phyloP scores from a whole-genome alignment of 345 rosid species.

The Ceriops tagal region DNA sequence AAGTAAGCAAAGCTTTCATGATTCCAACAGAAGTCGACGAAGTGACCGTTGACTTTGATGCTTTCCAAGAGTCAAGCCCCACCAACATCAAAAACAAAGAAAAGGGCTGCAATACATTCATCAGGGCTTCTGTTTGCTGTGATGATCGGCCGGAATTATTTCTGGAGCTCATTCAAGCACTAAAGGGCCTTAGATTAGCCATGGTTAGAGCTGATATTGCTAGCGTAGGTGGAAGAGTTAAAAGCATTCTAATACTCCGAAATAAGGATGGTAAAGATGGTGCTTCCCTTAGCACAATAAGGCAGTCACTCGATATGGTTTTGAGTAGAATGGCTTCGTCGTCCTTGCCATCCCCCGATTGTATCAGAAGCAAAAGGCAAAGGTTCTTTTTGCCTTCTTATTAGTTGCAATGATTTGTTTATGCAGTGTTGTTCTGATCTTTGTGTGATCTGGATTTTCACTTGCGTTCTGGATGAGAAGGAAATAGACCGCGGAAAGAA shows the following conservation, averaged over 20 bases:
- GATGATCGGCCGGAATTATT: slow-evolving; percentile 80
- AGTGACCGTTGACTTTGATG: slow-evolving; percentile 51
- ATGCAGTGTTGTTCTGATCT: too few species aligned
- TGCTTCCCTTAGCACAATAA: slow-evolving; percentile 34
- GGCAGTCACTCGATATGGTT: slow-evolving; percentile 45
- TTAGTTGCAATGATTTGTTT: slow-evolving; percentile 1
- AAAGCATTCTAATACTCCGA: slow-evolving; percentile 53
- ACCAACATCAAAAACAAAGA: neutral
- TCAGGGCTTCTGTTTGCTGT: slow-evolving; percentile 72
- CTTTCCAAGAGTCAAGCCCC: slow-evolving; percentile 13
- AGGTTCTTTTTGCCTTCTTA: slow-evolving; percentile 67
- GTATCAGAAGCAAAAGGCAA: slow-evolving; percentile 85
- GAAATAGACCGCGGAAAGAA: too few species aligned
- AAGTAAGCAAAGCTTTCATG: slow-evolving; percentile 39
- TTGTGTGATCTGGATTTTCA: too few species aligned
- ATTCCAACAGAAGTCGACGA: slow-evolving; percentile 73
- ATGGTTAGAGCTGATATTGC: slow-evolving; percentile 57
- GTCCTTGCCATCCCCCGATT: slow-evolving; percentile 38
- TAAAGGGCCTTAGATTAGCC: slow-evolving; percentile 47
- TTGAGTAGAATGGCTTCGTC: slow-evolving; percentile 48
- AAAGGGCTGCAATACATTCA: slow-evolving; percentile 17
- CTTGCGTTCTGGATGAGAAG: too few species aligned
- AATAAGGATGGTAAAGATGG: slow-evolving; percentile 22
- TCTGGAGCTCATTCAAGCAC: slow-evolving; percentile 52
- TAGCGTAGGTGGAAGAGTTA: slow-evolving; percentile 71